Conservation (phyloP, 371 early-diverging fungal species). For the Rhizopus microsporus region DNA sequence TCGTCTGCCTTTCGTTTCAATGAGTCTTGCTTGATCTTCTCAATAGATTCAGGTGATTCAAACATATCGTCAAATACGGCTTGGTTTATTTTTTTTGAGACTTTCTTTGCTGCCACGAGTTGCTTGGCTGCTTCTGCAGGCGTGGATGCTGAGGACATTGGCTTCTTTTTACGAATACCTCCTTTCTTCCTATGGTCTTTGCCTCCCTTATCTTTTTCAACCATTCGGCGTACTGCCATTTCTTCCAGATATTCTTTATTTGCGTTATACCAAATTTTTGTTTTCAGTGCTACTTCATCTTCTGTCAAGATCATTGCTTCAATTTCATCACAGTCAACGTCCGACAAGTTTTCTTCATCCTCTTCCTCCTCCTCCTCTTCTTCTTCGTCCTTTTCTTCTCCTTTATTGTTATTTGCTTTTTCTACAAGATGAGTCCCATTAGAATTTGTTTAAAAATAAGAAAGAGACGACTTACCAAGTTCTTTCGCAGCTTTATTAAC, state of each 20-base stretch:
- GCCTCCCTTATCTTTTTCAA: slow-evolving; percentile 56
- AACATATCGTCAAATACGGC: slow-evolving; percentile 77
- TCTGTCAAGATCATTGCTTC: slow-evolving; percentile 67
- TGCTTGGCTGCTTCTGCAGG: slow-evolving; percentile 81
- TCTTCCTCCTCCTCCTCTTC: slow-evolving; percentile 11
- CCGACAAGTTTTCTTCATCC: slow-evolving; percentile 44
- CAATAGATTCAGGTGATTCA: slow-evolving; percentile 54
- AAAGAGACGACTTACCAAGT: slow-evolving; percentile 29
- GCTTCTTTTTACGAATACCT: slow-evolving; percentile 29
- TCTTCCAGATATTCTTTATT: slow-evolving; percentile 87
- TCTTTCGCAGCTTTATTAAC: slow-evolving; percentile 33
- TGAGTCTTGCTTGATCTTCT: slow-evolving; percentile 33
- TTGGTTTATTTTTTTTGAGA: slow-evolving; percentile 93
- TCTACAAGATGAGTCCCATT: not conserved
- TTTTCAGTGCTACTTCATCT: slow-evolving; percentile 78
- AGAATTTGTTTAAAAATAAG: not conserved
- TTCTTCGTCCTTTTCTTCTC: slow-evolving; percentile 14
- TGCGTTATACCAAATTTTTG: slow-evolving; percentile 80
- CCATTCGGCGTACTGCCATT: slow-evolving; percentile 59
- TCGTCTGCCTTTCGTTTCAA: slow-evolving; percentile 7
- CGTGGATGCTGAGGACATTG: slow-evolving; percentile 40
- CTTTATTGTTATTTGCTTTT: slow-evolving; percentile 24
- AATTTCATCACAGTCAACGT: slow-evolving; percentile 82
- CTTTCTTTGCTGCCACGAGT: slow-evolving; percentile 59
- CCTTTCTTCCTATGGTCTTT: slow-evolving; percentile 26